Conservation (phyloP, 2,329 filamentous ascomycete species). For the Nothopassalora personata region DNA sequence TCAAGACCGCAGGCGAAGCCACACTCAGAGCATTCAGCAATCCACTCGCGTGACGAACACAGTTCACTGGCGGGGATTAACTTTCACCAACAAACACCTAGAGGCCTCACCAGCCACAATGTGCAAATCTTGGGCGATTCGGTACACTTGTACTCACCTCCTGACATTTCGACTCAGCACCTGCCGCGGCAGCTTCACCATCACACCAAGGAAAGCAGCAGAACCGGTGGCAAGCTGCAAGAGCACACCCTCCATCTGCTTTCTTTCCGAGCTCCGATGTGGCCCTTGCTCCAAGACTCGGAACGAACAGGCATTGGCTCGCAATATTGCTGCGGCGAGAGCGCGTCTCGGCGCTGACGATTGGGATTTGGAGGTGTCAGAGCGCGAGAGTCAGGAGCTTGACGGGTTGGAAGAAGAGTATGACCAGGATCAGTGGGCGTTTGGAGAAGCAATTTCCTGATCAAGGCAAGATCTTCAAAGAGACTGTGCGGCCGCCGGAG, state of each 20-base stretch:
- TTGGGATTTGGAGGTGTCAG: neutral
- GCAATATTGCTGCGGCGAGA: neutral
- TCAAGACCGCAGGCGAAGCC: neutral
- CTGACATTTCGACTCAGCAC: conserved; percentile 27
- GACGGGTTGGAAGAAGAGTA: conserved; percentile 5
- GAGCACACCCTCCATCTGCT: conserved; percentile 1
- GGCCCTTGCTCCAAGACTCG: conserved; percentile 10
- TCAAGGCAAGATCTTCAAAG: conserved; percentile 6
- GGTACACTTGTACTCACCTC: conserved; percentile 33
- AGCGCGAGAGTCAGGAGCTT: neutral
- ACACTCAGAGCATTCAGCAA: neutral
- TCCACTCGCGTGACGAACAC: neutral
- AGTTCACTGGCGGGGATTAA: neutral
- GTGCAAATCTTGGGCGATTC: conserved; percentile 35
- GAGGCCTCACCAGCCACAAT: conserved; percentile 22
- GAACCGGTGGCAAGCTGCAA: neutral
- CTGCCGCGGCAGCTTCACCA: conserved; percentile 32
- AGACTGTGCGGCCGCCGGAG: conserved; percentile 12
- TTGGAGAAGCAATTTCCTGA: conserved; percentile 12
- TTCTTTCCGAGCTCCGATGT: conserved; percentile 20
- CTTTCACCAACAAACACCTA: neutral
- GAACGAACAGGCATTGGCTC: neutral
- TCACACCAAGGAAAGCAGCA: neutral
- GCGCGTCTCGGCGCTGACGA: neutral
- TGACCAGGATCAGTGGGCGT: conserved; percentile 1